These are phyloP conservation scores for Irpex sp. DNA, from an alignment of 1,284 basidiomycete genomes.

Conservation along the genomic window DNA sequence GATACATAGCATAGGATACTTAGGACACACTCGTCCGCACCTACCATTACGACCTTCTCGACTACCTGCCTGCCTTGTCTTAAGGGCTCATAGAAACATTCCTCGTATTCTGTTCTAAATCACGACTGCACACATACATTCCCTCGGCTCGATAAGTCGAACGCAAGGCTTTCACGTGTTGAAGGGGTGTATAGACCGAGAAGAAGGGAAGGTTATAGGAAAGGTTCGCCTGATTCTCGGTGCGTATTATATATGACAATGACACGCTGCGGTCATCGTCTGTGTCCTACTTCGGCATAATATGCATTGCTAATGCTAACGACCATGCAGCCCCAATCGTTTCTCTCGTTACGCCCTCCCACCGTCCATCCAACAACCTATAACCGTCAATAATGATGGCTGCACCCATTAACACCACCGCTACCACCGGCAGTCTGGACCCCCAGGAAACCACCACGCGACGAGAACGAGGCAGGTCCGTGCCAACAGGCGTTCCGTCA, in stretches of 20 bases:
- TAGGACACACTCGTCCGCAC: not conserved
- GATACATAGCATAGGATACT: not conserved
- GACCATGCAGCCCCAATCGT: slow-evolving; percentile 3
- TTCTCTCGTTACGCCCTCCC: not conserved
- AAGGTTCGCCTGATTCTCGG: slow-evolving; percentile 13
- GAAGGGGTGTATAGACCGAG: not conserved
- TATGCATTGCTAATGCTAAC: not conserved
- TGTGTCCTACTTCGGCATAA: not conserved
- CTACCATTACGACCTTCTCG: not conserved
- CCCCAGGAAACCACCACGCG: not conserved
- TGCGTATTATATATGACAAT: not conserved
- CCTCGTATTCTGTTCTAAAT: not conserved
- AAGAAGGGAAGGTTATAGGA: not conserved
- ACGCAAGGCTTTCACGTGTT: slow-evolving; percentile 15
- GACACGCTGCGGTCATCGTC: slow-evolving; percentile 7
- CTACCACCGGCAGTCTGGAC: slow-evolving; percentile 1
- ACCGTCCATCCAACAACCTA: not conserved
- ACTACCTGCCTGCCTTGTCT: not conserved
- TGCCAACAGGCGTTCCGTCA: slow-evolving; percentile 15
- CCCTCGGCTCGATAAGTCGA: slow-evolving; percentile 9
- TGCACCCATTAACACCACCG: no score
- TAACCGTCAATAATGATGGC: no score
- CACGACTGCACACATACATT: slow-evolving; percentile 1
- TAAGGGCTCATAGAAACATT: slow-evolving; percentile 3
- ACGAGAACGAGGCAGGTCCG: no score